phyloP scores from a whole-genome alignment of 2,329 filamentous ascomycete species.

The Chaetomiaceae sp. region DNA sequence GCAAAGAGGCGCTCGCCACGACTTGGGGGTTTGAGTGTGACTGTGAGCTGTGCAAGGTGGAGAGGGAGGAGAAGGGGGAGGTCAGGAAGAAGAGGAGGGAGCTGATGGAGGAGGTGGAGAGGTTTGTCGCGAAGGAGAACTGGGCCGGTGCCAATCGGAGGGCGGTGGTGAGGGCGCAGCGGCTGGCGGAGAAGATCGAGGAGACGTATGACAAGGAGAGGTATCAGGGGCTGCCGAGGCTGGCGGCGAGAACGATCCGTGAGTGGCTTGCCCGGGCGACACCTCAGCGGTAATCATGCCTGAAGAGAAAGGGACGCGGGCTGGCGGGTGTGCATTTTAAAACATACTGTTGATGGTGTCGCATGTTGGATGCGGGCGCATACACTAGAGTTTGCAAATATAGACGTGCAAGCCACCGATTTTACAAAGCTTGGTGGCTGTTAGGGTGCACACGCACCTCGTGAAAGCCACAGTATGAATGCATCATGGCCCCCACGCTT shows the following conservation, averaged over 20 bases:
- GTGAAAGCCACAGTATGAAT: too few relatives aligned
- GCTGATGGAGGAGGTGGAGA: background rate
- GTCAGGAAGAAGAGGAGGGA: background rate
- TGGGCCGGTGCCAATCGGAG: background rate
- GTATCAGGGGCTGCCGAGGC: slow-evolving; percentile 4
- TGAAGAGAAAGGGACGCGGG: background rate
- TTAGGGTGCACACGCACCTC: too few relatives aligned
- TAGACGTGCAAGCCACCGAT: too few relatives aligned
- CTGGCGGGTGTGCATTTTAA: too few relatives aligned
- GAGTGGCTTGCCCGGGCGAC: slow-evolving; percentile 2
- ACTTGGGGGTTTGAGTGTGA: slow-evolving; percentile 7
- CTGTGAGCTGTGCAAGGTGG: slow-evolving; percentile 3
- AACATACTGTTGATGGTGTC: too few relatives aligned
- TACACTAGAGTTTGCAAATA: too few relatives aligned
- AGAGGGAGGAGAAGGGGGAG: background rate
- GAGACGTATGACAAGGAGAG: slow-evolving; percentile 8
- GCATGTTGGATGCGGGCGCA: too few relatives aligned
- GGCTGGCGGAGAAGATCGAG: background rate
- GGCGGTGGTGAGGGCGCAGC: background rate
- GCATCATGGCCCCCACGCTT: too few relatives aligned
- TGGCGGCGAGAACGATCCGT: background rate
- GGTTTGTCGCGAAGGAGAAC: background rate
- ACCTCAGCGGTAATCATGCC: background rate
- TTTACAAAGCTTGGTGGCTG: too few relatives aligned
- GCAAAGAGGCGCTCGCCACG: background rate